These are phyloP conservation scores for Alternaria sp. DNA, from an alignment of 2,329 filamentous ascomycete species.

Conservation along the genomic window DNA sequence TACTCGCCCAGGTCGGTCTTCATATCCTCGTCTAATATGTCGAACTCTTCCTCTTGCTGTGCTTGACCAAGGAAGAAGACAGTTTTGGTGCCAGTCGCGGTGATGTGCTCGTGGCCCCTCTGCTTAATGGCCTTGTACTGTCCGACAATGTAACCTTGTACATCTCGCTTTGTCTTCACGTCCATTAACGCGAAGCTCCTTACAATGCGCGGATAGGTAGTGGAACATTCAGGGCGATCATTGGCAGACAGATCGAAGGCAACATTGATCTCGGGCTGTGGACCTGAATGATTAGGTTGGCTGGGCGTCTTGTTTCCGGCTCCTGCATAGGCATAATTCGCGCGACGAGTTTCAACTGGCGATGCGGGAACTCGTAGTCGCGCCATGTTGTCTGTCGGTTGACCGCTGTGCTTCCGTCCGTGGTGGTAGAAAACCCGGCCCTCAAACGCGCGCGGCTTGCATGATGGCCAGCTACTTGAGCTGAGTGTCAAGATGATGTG, in stretches of 20 bases:
- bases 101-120: conserved; percentile 2
- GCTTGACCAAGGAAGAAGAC: neutral
- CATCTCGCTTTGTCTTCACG: neutral
- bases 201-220: neutral
- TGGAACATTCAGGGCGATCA: neutral
- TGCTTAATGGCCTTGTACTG: neutral
- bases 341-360: neutral
- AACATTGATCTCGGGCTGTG: neutral
- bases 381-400: neutral
- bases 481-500: neutral
- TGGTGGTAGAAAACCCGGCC: neutral
- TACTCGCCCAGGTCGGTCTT: neutral
- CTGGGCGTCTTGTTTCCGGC: neutral
- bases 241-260: neutral
- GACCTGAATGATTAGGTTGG: neutral
- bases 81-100: conserved; percentile 5
- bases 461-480: neutral
- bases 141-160: conserved; percentile 2
- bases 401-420: neutral
- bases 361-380: neutral
- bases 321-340: neutral
- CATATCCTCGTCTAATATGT: neutral
- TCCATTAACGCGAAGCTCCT: neutral
- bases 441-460: neutral
- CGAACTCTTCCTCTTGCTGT: neutral